Base-by-base conservation (phyloP, 1,284 basidiomycete genomes). In the Heterobasidion irregulare region DNA sequence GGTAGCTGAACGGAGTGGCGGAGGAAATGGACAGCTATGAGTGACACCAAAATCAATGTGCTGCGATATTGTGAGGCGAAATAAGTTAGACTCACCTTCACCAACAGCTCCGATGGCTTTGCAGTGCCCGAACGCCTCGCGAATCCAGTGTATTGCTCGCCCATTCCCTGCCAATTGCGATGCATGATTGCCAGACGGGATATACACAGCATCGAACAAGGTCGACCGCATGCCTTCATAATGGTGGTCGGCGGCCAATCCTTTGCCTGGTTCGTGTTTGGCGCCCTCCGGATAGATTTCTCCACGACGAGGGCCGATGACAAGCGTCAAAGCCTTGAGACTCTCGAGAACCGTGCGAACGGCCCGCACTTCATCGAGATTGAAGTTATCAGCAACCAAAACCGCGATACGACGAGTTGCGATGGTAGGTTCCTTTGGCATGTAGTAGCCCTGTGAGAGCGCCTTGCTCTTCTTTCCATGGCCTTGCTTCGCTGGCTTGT, bases 71-170 rank as follows among this genome's bases (percentile, higher is more conserved):
- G 55, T 6, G 33, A 15, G 52, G 33, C 53, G 10, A 26, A 56
- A 36, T 5, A 16, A 52, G 58, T 36, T 15, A 18, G 47, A 62
- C 72, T 52, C 48, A 80, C 83, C 83, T 67, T 83, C 78, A 16
- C 87, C 89, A 43, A 85, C 74, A 6, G 83, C 87, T n/a, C 81
- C 85, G 52, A 92, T 87, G 10, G 83, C 65, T 70, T 92, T 91
- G 67, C 82, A 81, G 66, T 92, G 89, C 26, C 86, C 86, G 68
- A 88, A 92, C 1, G 88, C 82, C 68, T 92, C 89, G 45, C 84
- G 76, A 2, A 86, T 75, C 76, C 85, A 90, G 64, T 92, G 86
- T 6, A 86, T 66, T 10, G 70, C 76, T 6, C 86, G 75, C 4
- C 84, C 86, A 55, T 76, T 80, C 43, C 68, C 68, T 13, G 68